A percentile compares a stretch with the other conserved stretches of the same genome.
Conservation (phyloP, 495 filamentous ascomycete species). For the Penicillium cataractarum region DNA sequence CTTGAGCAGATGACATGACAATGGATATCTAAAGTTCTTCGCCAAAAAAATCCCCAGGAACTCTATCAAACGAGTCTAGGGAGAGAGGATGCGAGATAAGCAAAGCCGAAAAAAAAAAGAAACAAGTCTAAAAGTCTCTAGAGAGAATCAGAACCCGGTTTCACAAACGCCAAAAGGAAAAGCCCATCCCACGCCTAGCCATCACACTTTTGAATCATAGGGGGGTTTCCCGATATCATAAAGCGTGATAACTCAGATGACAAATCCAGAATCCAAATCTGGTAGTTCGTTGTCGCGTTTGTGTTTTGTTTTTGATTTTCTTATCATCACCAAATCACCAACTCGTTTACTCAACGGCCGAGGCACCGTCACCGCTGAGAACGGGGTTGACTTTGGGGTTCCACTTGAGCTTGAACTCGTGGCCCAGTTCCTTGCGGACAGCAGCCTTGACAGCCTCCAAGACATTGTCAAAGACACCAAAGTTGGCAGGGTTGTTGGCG, state of each 20-base stretch:
- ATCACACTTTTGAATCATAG: conserved; percentile 4
- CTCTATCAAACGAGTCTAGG: conserved; percentile 11
- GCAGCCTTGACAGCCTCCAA: conserved; percentile 57
- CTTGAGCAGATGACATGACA: conserved; percentile 10
- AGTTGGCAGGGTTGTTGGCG: conserved; percentile 58
- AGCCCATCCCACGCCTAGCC: conserved; percentile 16
- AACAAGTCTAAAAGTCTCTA: conserved; percentile 23
- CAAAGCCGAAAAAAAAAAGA: conserved; percentile 16
- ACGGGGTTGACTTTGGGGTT: conserved; percentile 66
- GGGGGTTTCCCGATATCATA: conserved; percentile 18
- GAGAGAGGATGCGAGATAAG: conserved; percentile 13
- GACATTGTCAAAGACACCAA: conserved; percentile 60
- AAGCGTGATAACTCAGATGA: conserved; percentile 14
- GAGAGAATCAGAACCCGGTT: conserved; percentile 1
- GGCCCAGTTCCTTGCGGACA: conserved; percentile 58
- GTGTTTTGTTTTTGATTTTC: not conserved
- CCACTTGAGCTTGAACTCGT: conserved; percentile 62
- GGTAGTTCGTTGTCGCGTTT: conserved; percentile 14
- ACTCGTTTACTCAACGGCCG: conserved; percentile 55
- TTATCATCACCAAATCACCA: not conserved
- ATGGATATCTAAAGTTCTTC: conserved; percentile 41
- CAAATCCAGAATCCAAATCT: conserved; percentile 1
- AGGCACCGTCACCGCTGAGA: conserved; percentile 55
- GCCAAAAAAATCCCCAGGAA: conserved; percentile 13
- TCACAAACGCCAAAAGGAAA: conserved; percentile 17